These are phyloP conservation scores for Plasmodium chabaudi DNA, from an alignment of 169 alveolate genomes.

Conservation along the genomic window DNA sequence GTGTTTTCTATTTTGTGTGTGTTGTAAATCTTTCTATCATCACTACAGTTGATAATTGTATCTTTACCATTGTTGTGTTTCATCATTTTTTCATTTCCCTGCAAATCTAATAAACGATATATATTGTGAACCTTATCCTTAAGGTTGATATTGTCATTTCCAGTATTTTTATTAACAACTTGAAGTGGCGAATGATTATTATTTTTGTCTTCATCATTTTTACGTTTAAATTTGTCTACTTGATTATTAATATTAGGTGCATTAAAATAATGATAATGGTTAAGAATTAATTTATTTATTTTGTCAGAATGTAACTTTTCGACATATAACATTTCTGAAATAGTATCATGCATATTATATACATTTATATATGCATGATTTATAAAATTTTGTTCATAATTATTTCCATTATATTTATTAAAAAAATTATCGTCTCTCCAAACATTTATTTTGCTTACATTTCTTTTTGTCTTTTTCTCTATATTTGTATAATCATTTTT, in stretches of 20 bases:
- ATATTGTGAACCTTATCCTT: background rate
- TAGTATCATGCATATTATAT: constrained; percentile 16
- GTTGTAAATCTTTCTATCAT: too few relatives aligned
- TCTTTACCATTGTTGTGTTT: background rate
- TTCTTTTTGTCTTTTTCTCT: constrained; percentile 22
- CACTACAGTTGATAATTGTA: background rate
- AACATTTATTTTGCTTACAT: constrained; percentile 18
- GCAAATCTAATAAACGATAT: background rate
- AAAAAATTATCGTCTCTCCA: constrained; percentile 6
- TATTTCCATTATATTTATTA: background rate
- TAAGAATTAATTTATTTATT: constrained; percentile 12
- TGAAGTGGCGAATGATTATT: background rate
- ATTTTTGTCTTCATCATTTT: background rate
- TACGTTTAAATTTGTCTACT: background rate
- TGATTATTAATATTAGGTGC: background rate
- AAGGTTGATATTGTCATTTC: background rate
- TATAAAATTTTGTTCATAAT: constrained; percentile 7
- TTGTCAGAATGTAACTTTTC: constrained; percentile 16
- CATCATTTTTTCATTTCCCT: background rate
- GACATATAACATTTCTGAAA: constrained; percentile 35
- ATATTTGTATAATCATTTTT: constrained; percentile 13
- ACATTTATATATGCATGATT: constrained; percentile 10
- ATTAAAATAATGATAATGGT: background rate
- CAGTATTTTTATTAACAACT: background rate
- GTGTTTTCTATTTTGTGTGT: too few relatives aligned